A percentile compares a stretch with the other conserved stretches of the same genome.
Evolutionary conservation across 2,329 filamentous ascomycete genomes (phyloP).

Genomic region (Penicillium aurantiogriseum): DNA sequence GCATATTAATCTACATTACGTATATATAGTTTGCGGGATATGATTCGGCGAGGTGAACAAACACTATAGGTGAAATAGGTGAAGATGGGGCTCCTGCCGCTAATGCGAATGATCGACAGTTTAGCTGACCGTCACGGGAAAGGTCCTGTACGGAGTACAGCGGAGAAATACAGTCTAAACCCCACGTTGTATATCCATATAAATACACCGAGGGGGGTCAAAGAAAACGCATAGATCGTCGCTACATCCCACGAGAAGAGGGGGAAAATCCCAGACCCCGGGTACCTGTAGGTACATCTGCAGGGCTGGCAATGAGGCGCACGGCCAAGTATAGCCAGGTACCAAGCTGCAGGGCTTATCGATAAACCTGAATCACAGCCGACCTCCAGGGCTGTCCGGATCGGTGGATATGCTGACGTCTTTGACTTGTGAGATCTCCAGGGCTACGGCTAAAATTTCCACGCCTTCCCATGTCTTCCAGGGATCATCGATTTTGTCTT

Average conservation of each 20-base stretch:
- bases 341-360: slow-evolving; percentile 27
- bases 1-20: background rate
- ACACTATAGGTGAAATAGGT: background rate
- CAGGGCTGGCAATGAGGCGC: slow-evolving; percentile 14
- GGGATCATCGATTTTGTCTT: background rate
- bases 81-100: slow-evolving; percentile 2
- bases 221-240: background rate
- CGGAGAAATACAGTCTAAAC: background rate
- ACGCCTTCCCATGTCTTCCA: background rate
- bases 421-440: slow-evolving; percentile 13
- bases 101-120: slow-evolving; percentile 2
- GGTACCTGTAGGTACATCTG: slow-evolving; percentile 28
- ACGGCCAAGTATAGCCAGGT: slow-evolving; percentile 25
- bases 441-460: background rate
- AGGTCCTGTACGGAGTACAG: background rate
- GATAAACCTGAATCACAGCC: slow-evolving; percentile 17
- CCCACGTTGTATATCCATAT: background rate
- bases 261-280: slow-evolving; percentile 3
- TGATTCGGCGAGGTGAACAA: background rate
- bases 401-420: slow-evolving; percentile 18
- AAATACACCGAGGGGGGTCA: background rate
- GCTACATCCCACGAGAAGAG: background rate
- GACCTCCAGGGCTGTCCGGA: background rate
- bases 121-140: background rate
- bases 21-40: background rate